Base-by-base conservation (phyloP, 2,329 filamentous ascomycete species). In the Lecanicillium sp. region DNA sequence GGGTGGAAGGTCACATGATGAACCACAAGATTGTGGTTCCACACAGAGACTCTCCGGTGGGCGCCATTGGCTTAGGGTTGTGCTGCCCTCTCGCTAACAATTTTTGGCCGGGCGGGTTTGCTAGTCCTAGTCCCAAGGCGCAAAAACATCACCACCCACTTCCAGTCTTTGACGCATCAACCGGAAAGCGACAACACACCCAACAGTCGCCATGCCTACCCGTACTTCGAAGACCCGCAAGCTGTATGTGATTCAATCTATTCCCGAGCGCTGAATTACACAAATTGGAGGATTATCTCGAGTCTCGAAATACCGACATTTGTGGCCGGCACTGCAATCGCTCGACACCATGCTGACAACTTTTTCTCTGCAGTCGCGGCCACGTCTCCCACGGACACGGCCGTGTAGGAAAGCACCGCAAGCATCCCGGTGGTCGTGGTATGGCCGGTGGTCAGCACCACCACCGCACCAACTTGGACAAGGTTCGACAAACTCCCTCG, bases 371-470 rank as follows among this genome's bases (percentile, higher is more conserved):
- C 64, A 88, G 84, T 77, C 88, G 90, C 77, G 90, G 90, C 71
- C 87, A 98, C 76, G 92, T 98, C 67, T 94, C 86, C 64, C 87
- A 88, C 79, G 92, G 92, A 79, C 82, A 97, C 72, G 90, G 92
- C 77, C 90, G 90, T 81, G 71, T 97, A 66, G 92, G 92, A 69
- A 97, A 97, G 85, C 89, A 96, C 84, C 79, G 92, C 66, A 97
- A 98, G 83, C 79, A 83, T 57, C 79, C 77, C 56, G 79, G 79
- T 81, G 79, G 79, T 78, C 75, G 86, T 86, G 79, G 79, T 82
- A 75, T 84, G 73, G 92, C 92, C 68, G 90, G 92, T 94, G 90
- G 89, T 80, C 87, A 96, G 76, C 92, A 98, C 78, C 92, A 98
- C 58, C 62, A 65, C 62, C 62, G 62, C 44, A 66, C 62, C 59